A percentile compares a stretch with the other conserved stretches of the same genome.
Evolutionary conservation across 495 filamentous ascomycete species (phyloP).

Genomic region (Aspergillus baeticus): DNA sequence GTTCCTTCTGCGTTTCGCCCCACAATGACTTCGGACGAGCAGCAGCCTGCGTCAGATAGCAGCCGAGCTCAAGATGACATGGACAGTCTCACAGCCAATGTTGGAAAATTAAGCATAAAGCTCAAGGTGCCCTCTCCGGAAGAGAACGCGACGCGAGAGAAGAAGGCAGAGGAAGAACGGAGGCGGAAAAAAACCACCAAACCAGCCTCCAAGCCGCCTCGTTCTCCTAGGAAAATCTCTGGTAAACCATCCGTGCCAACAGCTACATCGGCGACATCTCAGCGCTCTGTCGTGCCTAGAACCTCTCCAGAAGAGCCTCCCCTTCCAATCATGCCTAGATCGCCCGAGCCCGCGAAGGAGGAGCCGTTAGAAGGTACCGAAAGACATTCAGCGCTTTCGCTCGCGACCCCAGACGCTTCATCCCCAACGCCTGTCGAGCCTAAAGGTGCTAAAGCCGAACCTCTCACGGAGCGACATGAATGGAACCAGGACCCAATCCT

Average conservation of each 20-base stretch:
- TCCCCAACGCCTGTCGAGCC: neutral
- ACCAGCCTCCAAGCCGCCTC: slow-evolving; percentile 23
- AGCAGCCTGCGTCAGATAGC: neutral
- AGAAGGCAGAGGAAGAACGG: slow-evolving; percentile 37
- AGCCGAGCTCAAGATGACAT: slow-evolving; percentile 40
- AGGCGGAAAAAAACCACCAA: slow-evolving; percentile 16
- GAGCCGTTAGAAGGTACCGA: neutral
- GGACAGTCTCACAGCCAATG: slow-evolving; percentile 62
- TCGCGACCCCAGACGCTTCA: neutral
- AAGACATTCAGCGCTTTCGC: neutral
- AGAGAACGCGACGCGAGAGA: slow-evolving; percentile 62
- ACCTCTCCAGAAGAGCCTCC: neutral
- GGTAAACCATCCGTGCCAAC: neutral
- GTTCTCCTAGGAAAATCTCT: slow-evolving; percentile 20
- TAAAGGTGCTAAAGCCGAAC: neutral
- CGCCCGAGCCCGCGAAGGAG: neutral
- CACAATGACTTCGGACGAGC: slow-evolving; percentile 18
- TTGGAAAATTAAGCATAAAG: slow-evolving; percentile 69
- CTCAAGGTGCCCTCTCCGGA: slow-evolving; percentile 71
- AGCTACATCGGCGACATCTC: neutral
- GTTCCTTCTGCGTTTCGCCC: slow-evolving; percentile 35
- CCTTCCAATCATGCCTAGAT: neutral
- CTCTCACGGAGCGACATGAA: neutral
- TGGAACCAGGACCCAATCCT: neutral
- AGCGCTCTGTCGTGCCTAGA: neutral